phyloP scores from a whole-genome alignment of 306 rosid species.

The Medicago ruthenica region DNA sequence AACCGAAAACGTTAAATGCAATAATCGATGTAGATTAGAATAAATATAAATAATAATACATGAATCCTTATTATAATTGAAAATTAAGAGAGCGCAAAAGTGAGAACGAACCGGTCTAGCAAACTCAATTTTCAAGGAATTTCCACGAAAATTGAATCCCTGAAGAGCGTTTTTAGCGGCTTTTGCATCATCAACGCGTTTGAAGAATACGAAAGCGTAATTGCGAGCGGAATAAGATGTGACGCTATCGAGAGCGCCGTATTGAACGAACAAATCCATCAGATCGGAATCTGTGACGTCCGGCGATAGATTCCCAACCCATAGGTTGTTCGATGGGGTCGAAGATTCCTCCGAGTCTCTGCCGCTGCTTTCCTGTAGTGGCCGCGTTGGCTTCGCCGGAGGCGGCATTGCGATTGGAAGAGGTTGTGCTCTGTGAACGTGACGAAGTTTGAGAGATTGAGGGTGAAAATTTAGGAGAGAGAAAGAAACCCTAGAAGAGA shows the following conservation, averaged over 20 bases:
- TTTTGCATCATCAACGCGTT: conserved; percentile 83
- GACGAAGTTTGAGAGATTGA: background rate
- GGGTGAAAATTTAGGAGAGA: background rate
- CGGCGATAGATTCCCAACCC: conserved; percentile 85
- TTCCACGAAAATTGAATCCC: conserved; percentile 66
- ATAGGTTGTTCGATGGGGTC: conserved; percentile 77
- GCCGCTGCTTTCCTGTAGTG: conserved; percentile 24
- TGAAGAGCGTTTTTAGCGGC: conserved; percentile 88
- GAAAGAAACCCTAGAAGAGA: conserved; percentile 43
- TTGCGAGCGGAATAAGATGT: conserved; percentile 79
- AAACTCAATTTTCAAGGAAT: conserved; percentile 79
- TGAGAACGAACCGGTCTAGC: conserved; percentile 97
- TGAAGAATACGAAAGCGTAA: conserved; percentile 85
- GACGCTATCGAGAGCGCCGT: conserved; percentile 90
- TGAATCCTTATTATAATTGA: conserved; percentile 26
- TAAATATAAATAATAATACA: conserved; percentile 36
- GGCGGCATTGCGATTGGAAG: conserved; percentile 67
- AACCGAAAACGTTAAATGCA: background rate
- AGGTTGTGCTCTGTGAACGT: background rate
- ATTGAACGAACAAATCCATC: conserved; percentile 73
- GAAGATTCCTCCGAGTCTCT: conserved; percentile 58
- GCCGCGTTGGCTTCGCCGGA: conserved; percentile 54
- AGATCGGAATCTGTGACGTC: conserved; percentile 83
- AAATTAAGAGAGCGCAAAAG: conserved; percentile 41
- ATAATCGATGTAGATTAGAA: background rate